Evolutionary conservation across 495 filamentous ascomycete species (phyloP).

Genomic region (Penicillium dipodomyicola): DNA sequence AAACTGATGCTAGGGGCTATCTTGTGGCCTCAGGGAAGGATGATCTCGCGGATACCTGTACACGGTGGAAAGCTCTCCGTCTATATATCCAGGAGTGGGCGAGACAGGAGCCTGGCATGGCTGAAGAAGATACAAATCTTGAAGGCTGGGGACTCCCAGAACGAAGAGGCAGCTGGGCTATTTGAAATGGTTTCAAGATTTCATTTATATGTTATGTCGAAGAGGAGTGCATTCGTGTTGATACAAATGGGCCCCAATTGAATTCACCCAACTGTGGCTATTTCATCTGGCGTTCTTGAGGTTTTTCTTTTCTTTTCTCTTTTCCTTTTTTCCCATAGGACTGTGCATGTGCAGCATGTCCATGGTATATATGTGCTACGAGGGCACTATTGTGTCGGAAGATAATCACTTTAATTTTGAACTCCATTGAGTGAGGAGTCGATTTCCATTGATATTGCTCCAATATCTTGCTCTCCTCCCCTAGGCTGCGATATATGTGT

Average conservation of each 20-base stretch:
- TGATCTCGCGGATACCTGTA: constrained; percentile 47
- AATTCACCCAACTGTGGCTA: neutral
- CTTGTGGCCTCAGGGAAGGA: constrained; percentile 51
- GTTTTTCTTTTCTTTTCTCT: no score
- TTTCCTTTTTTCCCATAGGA: neutral
- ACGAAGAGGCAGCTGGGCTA: constrained; percentile 80
- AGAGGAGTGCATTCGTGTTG: constrained; percentile 3
- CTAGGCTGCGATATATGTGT: neutral
- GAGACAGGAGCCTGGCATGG: constrained; percentile 67
- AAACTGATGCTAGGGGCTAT: constrained; percentile 62
- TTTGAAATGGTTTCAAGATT: constrained; percentile 39
- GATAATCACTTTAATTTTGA: neutral
- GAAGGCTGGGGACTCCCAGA: constrained; percentile 70
- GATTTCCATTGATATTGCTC: neutral
- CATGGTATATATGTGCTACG: neutral
- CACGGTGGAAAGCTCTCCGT: constrained; percentile 77
- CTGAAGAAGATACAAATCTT: constrained; percentile 47
- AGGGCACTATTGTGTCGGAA: neutral
- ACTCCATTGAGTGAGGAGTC: neutral
- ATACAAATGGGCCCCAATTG: neutral
- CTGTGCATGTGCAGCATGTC: neutral
- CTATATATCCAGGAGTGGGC: constrained; percentile 84
- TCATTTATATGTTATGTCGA: constrained; percentile 1
- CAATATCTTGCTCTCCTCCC: neutral
- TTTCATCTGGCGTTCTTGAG: neutral